phyloP scores from a whole-genome alignment of 306 rosid genomes.

The Abrus pulchellus region DNA sequence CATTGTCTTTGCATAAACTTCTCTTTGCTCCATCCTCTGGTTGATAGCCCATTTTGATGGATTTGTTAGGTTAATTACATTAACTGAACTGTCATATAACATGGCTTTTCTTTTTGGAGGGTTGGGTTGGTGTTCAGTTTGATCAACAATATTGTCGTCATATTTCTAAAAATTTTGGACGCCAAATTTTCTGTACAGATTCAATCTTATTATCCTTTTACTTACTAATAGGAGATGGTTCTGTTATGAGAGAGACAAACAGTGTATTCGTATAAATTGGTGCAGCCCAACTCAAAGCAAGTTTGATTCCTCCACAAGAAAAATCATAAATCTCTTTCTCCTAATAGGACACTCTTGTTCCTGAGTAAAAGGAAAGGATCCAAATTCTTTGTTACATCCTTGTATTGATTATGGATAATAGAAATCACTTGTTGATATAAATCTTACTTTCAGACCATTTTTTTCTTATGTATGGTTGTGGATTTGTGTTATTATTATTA shows the following conservation, averaged over 20 bases:
- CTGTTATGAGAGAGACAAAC: neutral
- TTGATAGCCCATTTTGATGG: conserved; percentile 16
- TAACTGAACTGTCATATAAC: neutral
- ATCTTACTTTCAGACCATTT: neutral
- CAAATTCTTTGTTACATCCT: conserved; percentile 2
- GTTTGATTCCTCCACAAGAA: neutral
- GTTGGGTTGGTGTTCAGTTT: conserved; percentile 30
- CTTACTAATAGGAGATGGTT: neutral
- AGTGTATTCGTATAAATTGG: conserved; percentile 3
- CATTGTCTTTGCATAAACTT: conserved; percentile 10
- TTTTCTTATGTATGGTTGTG: conserved; percentile 4
- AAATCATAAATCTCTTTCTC: neutral
- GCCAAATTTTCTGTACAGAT: conserved; percentile 11
- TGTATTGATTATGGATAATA: conserved; percentile 28
- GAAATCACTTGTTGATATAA: conserved; percentile 20
- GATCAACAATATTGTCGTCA: conserved; percentile 18
- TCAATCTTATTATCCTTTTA: neutral
- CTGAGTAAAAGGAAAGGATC: conserved; percentile 16
- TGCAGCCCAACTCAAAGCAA: conserved; percentile 23
- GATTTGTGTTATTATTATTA: neutral
- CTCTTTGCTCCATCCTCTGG: conserved; percentile 31
- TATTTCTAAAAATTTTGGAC: conserved; percentile 1
- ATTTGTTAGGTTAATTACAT: conserved; percentile 17
- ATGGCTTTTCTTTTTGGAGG: conserved; percentile 10
- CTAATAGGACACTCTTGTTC: conserved; percentile 15